A percentile compares a stretch with the other conserved stretches of the same genome.
phyloP scores from a whole-genome alignment of 305 asterid genomes.

The Fraxinus sp. region DNA sequence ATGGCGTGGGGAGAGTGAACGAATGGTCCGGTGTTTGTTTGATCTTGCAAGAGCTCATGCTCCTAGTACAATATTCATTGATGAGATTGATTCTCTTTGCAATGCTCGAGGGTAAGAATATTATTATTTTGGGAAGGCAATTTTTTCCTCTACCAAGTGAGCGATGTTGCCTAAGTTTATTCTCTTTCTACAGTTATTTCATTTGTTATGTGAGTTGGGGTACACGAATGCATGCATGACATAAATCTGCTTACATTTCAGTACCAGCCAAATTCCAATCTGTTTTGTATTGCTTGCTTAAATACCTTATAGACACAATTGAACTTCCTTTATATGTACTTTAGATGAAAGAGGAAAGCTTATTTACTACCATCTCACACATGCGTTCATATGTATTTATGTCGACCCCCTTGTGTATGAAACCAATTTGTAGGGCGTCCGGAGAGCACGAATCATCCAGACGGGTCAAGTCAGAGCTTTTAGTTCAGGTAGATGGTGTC shows the following conservation, averaged over 20 bases:
- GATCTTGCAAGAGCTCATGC: slow-evolving; percentile 98
- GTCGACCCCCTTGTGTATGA: slow-evolving; percentile 20
- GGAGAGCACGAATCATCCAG: slow-evolving; percentile 98
- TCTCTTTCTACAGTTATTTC: slow-evolving; percentile 11
- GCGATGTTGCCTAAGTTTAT: not conserved
- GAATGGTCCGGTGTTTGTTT: slow-evolving; percentile 89
- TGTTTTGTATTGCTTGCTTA: slow-evolving; percentile 1
- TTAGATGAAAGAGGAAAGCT: not conserved
- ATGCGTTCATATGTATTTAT: slow-evolving; percentile 19
- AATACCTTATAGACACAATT: not conserved
- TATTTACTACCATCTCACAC: not conserved
- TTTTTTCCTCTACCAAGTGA: not conserved
- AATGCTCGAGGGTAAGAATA: slow-evolving; percentile 83
- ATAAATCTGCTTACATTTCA: not conserved
- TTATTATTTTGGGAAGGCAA: not conserved
- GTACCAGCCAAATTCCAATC: not conserved
- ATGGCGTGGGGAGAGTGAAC: slow-evolving; percentile 96
- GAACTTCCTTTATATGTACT: not conserved
- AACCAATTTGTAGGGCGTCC: slow-evolving; percentile 56
- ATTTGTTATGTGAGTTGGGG: not conserved
- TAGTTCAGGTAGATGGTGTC: slow-evolving; percentile 97
- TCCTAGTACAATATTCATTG: slow-evolving; percentile 95
- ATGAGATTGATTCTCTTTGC: slow-evolving; percentile 98
- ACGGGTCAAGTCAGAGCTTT: slow-evolving; percentile 93
- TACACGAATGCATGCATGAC: slow-evolving; percentile 4